phyloP scores from a whole-genome alignment of 306 rosid species.

The Spatholobus suberectus region DNA sequence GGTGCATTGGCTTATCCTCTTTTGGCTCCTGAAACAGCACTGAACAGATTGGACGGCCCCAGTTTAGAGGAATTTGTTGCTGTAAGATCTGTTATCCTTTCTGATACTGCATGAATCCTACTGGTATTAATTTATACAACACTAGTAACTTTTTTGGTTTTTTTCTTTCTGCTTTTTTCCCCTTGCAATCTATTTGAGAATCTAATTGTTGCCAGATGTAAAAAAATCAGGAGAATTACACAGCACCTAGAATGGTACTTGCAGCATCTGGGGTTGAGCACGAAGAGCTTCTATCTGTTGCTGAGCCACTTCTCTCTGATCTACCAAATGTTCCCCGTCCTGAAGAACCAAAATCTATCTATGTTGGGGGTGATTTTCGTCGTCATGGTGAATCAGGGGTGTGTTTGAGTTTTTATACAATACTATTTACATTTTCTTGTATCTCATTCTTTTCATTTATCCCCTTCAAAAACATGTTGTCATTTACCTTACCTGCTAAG shows the following conservation, averaged over 20 bases:
- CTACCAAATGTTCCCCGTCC: slow-evolving; percentile 62
- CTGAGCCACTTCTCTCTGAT: slow-evolving; percentile 92
- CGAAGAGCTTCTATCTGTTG: slow-evolving; percentile 80
- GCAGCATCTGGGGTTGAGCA: slow-evolving; percentile 97
- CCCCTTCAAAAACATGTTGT: neutral
- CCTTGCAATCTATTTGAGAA: slow-evolving; percentile 13
- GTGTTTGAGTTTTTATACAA: slow-evolving; percentile 35
- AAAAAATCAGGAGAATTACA: slow-evolving; percentile 87
- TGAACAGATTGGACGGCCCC: slow-evolving; percentile 70
- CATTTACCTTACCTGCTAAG: slow-evolving; percentile 41
- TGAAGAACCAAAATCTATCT: slow-evolving; percentile 73
- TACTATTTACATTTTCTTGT: neutral
- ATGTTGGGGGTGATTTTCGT: slow-evolving; percentile 96
- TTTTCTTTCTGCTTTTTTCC: neutral
- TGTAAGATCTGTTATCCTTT: slow-evolving; percentile 66
- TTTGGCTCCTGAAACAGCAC: slow-evolving; percentile 78
- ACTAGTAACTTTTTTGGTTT: neutral
- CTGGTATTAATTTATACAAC: slow-evolving; percentile 30
- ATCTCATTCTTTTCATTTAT: slow-evolving; percentile 11
- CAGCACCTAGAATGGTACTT: slow-evolving; percentile 94
- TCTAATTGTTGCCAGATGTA: slow-evolving; percentile 40
- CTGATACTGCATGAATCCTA: slow-evolving; percentile 23
- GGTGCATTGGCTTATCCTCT: slow-evolving; percentile 98
- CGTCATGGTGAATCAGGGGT: slow-evolving; percentile 84
- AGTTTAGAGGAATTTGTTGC: slow-evolving; percentile 79